Conservation (phyloP, 352 stramenopile genomes). For the Hyaloperonospora arabidopsidis region DNA sequence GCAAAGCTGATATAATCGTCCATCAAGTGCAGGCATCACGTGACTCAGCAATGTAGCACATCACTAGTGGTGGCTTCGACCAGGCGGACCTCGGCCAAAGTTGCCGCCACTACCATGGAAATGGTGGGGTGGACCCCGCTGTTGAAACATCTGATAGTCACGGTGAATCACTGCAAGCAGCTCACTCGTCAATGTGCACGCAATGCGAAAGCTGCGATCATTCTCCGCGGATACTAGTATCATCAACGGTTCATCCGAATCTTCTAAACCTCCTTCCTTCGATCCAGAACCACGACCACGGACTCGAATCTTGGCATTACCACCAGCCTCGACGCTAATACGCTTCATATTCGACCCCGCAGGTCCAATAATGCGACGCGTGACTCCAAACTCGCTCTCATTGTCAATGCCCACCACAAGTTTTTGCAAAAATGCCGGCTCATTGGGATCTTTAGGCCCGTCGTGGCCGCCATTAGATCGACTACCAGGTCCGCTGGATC, state of each 20-base stretch:
- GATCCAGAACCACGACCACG: slow-evolving; percentile 73
- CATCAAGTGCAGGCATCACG: no score
- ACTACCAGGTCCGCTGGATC: slow-evolving; percentile 11
- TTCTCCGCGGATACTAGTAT: slow-evolving; percentile 81
- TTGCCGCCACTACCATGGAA: slow-evolving; percentile 19
- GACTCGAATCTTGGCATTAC: slow-evolving; percentile 78
- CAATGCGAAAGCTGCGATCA: slow-evolving; percentile 75
- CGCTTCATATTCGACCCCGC: slow-evolving; percentile 81
- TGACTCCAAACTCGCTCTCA: slow-evolving; percentile 79
- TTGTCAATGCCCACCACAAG: slow-evolving; percentile 81
- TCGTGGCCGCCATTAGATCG: slow-evolving; percentile 7
- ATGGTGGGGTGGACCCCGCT: slow-evolving; percentile 18
- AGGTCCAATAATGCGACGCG: slow-evolving; percentile 75
- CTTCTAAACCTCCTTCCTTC: slow-evolving; percentile 63
- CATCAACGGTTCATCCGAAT: slow-evolving; percentile 72
- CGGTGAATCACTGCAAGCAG: slow-evolving; percentile 64
- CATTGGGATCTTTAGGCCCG: slow-evolving; percentile 25
- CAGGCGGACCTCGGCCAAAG: slow-evolving; percentile 23
- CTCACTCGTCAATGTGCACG: slow-evolving; percentile 56
- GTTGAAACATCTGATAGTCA: slow-evolving; percentile 66
- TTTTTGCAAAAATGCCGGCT: slow-evolving; percentile 51
- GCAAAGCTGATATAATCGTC: no score
- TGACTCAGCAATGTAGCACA: background rate
- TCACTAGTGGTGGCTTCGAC: slow-evolving; percentile 18
- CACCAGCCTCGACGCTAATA: slow-evolving; percentile 73